A percentile compares a stretch with the other conserved stretches of the same genome.
These are phyloP conservation scores for Kazachstania kunashirensis DNA, from an alignment of 805 yeast species.

Conservation along the genomic window DNA sequence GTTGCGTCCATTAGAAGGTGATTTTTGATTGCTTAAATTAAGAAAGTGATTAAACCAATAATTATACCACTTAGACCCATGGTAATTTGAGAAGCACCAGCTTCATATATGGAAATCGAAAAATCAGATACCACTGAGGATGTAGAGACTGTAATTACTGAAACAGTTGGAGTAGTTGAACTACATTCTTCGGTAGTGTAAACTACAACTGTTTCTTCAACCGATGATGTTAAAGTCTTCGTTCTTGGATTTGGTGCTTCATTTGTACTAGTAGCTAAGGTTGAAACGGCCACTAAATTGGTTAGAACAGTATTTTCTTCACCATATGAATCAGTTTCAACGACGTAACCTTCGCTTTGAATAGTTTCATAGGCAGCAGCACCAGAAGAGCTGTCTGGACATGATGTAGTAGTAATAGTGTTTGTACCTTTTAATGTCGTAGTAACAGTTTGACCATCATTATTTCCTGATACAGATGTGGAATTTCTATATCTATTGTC, in stretches of 20 bases:
- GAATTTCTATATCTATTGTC: not conserved
- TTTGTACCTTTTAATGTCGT: not conserved
- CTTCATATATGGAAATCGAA: constrained; percentile 8
- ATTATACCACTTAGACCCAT: constrained; percentile 10
- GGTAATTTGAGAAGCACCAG: constrained; percentile 10
- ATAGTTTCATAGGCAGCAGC: not conserved
- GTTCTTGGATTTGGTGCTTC: not conserved
- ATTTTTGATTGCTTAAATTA: not conserved
- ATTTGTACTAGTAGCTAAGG: not conserved
- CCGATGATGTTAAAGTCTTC: not conserved
- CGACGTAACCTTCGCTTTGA: not conserved
- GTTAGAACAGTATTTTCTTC: not conserved
- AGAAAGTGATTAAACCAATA: constrained; percentile 7
- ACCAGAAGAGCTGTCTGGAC: not conserved
- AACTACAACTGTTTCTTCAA: constrained; percentile 1
- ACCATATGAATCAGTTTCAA: not conserved
- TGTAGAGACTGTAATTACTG: not conserved
- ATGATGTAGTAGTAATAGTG: not conserved
- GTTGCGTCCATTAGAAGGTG: too few species aligned
- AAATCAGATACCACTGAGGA: not conserved
- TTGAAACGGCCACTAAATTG: constrained; percentile 1
- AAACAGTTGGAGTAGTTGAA: not conserved
- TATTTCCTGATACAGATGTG: not conserved
- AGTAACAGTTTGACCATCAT: not conserved
- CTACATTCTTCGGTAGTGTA: constrained; percentile 1